Evolutionary conservation across 805 yeast species (phyloP).

Genomic region (Sungouiella thailandica): DNA sequence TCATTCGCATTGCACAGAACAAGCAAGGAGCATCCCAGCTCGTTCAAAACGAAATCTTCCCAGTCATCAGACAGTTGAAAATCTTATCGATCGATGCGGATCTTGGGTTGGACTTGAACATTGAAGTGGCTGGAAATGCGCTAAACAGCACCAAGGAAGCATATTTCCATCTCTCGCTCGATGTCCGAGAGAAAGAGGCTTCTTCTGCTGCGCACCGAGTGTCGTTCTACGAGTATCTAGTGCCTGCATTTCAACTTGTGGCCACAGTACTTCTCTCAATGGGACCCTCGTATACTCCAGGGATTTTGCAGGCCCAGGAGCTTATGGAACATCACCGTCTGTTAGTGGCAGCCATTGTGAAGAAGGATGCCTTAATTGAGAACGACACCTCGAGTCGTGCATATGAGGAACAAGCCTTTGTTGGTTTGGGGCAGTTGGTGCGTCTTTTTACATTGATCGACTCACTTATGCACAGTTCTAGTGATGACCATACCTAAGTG

Average conservation of each 20-base stretch:
- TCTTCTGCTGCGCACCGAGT: slow-evolving; percentile 21
- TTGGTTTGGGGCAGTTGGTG: slow-evolving; percentile 49
- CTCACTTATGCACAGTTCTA: slow-evolving; percentile 9
- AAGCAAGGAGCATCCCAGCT: slow-evolving; percentile 74
- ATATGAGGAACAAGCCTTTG: slow-evolving; percentile 23
- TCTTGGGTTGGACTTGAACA: slow-evolving; percentile 56
- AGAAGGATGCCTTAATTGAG: slow-evolving; percentile 45
- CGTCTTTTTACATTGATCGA: slow-evolving; percentile 10
- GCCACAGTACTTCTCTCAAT: slow-evolving; percentile 63
- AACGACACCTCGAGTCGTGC: slow-evolving; percentile 10
- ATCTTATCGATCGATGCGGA: slow-evolving; percentile 73
- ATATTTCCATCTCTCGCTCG: slow-evolving; percentile 46
- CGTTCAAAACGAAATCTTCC: slow-evolving; percentile 68
- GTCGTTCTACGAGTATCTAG: slow-evolving; percentile 61
- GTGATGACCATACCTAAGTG: too few species aligned
- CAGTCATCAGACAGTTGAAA: slow-evolving; percentile 49
- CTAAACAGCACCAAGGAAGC: slow-evolving; percentile 22
- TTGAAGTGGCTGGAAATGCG: slow-evolving; percentile 13
- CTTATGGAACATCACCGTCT: slow-evolving; percentile 50
- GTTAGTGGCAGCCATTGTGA: slow-evolving; percentile 57
- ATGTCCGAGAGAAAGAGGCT: slow-evolving; percentile 24
- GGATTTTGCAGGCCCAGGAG: slow-evolving; percentile 47
- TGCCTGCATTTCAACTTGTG: slow-evolving; percentile 71
- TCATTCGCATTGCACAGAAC: slow-evolving; percentile 71
- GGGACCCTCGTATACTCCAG: slow-evolving; percentile 68